A percentile compares a stretch with the other conserved stretches of the same genome.
phyloP scores from a whole-genome alignment of 352 stramenopile genomes.

The Phytophthora palmivora region DNA sequence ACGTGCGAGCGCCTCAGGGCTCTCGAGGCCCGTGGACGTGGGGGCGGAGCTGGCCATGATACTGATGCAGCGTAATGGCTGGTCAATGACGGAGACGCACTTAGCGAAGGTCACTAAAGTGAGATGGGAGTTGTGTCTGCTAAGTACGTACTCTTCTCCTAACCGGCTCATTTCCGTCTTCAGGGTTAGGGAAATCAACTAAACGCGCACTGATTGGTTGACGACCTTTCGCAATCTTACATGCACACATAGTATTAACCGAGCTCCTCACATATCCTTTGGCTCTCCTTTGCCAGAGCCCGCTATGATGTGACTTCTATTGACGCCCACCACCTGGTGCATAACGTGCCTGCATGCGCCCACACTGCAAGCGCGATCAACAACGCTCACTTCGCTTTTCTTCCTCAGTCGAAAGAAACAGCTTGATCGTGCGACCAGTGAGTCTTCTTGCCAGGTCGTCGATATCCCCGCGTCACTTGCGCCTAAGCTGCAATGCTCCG shows the following conservation, averaged over 20 bases:
- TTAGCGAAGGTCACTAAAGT: background rate
- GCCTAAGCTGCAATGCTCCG: constrained; percentile 19
- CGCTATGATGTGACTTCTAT: constrained; percentile 16
- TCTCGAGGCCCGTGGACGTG: constrained; percentile 57
- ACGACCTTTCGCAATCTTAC: constrained; percentile 9
- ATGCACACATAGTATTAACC: constrained; percentile 9
- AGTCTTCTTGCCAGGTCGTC: constrained; percentile 15
- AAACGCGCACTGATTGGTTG: constrained; percentile 9
- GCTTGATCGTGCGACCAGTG: constrained; percentile 23
- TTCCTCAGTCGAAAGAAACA: constrained; percentile 25
- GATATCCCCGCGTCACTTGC: constrained; percentile 17
- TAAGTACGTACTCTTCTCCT: background rate
- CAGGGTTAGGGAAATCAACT: constrained; percentile 7
- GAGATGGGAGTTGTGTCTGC: background rate
- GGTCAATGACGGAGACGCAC: background rate
- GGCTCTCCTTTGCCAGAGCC: constrained; percentile 24
- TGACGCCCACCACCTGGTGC: constrained; percentile 21
- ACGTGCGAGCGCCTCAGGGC: constrained; percentile 69
- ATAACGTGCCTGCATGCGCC: constrained; percentile 9
- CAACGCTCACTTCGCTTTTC: constrained; percentile 39
- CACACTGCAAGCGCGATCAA: constrained; percentile 21
- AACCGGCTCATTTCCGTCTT: constrained; percentile 16
- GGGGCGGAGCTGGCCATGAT: constrained; percentile 41
- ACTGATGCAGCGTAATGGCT: constrained; percentile 30
- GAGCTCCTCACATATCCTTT: constrained; percentile 29